These are phyloP conservation scores for Aphanomyces stellatus DNA, from an alignment of 352 stramenopile genomes.

Conservation along the genomic window DNA sequence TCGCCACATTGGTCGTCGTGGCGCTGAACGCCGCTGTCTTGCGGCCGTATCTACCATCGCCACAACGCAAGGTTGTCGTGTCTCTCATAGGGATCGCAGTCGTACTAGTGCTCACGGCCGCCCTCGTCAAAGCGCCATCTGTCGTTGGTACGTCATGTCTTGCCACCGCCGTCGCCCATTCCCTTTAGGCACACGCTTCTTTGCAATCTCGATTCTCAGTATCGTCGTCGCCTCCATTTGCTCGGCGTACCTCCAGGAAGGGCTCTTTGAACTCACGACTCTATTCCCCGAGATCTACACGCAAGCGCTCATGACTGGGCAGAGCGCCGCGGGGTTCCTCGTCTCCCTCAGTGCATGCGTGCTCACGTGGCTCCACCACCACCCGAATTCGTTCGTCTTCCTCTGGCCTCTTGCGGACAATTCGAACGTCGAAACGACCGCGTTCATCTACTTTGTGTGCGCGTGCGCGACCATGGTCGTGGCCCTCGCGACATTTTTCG, in stretches of 20 bases:
- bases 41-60: slow-evolving; percentile 47
- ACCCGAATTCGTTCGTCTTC: not conserved
- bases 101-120: slow-evolving; percentile 60
- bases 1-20: slow-evolving; percentile 69
- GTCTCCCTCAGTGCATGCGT: slow-evolving; percentile 66
- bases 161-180: not conserved
- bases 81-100: slow-evolving; percentile 55
- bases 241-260: slow-evolving; percentile 74
- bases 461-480: slow-evolving; percentile 57
- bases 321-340: slow-evolving; percentile 60
- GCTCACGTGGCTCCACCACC: slow-evolving; percentile 42
- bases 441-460: slow-evolving; percentile 72
- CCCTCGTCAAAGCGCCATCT: slow-evolving; percentile 63
- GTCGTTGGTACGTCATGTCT: slow-evolving; percentile 34
- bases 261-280: slow-evolving; percentile 58
- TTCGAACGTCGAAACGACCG: slow-evolving; percentile 42
- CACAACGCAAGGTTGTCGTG: slow-evolving; percentile 53
- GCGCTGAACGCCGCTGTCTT: slow-evolving; percentile 53
- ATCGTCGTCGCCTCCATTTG: slow-evolving; percentile 60
- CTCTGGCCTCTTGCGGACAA: not conserved
- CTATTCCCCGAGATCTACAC: slow-evolving; percentile 72
- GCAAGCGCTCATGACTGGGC: slow-evolving; percentile 64
- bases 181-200: slow-evolving; percentile 40
- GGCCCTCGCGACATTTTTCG: slow-evolving; percentile 41
- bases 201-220: slow-evolving; percentile 61